Percentiles rank a stretch among this genome's conserved stretches.
These are phyloP conservation scores for Pyricularia pennisetigena DNA, from an alignment of 2,329 filamentous ascomycete species.

Conservation along the genomic window DNA sequence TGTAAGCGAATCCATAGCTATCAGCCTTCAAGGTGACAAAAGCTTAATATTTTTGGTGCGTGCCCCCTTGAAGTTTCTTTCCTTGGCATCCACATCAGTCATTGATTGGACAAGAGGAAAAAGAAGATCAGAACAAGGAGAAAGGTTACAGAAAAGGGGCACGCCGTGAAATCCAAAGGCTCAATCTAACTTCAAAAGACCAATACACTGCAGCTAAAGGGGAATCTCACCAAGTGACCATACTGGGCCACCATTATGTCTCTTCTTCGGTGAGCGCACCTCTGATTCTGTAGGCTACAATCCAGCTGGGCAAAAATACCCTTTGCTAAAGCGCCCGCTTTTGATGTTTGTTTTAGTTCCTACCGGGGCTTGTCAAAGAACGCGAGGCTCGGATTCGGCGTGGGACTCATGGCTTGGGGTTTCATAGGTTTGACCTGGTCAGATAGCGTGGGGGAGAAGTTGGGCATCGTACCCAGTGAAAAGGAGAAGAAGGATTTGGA, in stretches of 20 bases:
- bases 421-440: constrained; percentile 61
- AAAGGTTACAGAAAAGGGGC: neutral
- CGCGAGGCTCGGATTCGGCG: constrained; percentile 62
- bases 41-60: neutral
- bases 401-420: constrained; percentile 70
- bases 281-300: neutral
- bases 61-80: neutral
- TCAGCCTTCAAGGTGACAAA: neutral
- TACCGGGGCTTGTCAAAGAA: constrained; percentile 64
- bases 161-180: too few species aligned
- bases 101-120: neutral
- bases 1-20: neutral
- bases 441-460: constrained; percentile 61
- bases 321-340: neutral
- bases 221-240: neutral
- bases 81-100: neutral
- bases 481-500: constrained; percentile 61
- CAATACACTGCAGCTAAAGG: neutral
- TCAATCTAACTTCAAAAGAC: neutral
- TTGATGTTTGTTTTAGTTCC: constrained; percentile 30
- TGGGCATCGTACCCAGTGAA: constrained; percentile 63
- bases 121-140: neutral
- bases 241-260: neutral
- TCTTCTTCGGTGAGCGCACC: neutral
- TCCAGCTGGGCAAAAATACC: neutral